A percentile compares a stretch with the other conserved stretches of the same genome.
phyloP scores from a whole-genome alignment of 2,329 filamentous ascomycete species.

The Mycosphaerella sp. region DNA sequence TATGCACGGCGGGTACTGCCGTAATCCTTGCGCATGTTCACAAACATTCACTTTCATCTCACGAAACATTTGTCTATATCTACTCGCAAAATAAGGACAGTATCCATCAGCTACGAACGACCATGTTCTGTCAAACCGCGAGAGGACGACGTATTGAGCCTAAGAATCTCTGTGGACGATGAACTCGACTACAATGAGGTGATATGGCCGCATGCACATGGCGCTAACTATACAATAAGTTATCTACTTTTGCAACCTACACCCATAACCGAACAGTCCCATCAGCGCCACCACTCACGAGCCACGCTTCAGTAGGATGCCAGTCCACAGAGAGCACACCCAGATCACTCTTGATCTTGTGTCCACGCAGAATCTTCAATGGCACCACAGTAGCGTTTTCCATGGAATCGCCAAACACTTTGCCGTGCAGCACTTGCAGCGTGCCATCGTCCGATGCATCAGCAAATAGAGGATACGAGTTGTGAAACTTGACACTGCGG shows the following conservation, averaged over 20 bases:
- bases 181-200: neutral
- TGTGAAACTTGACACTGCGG: conserved; percentile 80
- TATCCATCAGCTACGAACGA: too few relatives aligned
- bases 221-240: neutral
- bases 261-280: conserved; percentile 86
- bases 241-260: neutral
- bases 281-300: conserved; percentile 88
- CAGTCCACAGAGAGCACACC: conserved; percentile 93
- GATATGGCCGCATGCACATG: neutral
- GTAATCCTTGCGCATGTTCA: neutral
- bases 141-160: too few relatives aligned
- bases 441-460: conserved; percentile 93
- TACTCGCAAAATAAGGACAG: too few relatives aligned
- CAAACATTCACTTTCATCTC: neutral
- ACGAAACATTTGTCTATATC: too few relatives aligned
- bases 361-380: conserved; percentile 85
- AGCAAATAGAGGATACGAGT: conserved; percentile 72
- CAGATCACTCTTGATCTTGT: conserved; percentile 76
- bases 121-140: too few relatives aligned
- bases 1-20: neutral
- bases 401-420: conserved; percentile 89
- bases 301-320: conserved; percentile 93
- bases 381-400: conserved; percentile 96
- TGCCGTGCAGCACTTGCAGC: conserved; percentile 93
- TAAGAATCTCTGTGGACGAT: too few relatives aligned